phyloP scores from a whole-genome alignment of 2,329 filamentous ascomycete species.

The Phaeophleospora eucalypticola region DNA sequence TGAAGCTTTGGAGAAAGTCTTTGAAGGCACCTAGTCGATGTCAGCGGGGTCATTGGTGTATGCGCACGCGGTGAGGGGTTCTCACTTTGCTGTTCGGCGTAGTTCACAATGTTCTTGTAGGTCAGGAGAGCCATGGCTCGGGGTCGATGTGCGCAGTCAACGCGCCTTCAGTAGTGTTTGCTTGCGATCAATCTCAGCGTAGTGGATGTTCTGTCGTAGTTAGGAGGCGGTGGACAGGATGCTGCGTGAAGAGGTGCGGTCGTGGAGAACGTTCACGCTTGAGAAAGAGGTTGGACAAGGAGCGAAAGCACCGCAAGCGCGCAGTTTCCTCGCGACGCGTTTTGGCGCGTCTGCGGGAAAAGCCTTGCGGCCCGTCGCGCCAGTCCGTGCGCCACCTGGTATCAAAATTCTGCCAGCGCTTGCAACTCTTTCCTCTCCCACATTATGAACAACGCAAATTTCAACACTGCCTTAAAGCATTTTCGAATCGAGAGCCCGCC shows the following conservation, averaged over 20 bases:
- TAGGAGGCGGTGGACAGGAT: too few relatives aligned
- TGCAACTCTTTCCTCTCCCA: conserved; percentile 14
- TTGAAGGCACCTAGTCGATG: conserved; percentile 67
- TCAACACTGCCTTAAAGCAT: conserved; percentile 39
- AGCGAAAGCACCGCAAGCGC: too few relatives aligned
- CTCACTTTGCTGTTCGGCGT: conserved; percentile 78
- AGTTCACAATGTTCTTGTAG: conserved; percentile 75
- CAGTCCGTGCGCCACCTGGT: neutral
- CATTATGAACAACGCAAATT: conserved; percentile 37
- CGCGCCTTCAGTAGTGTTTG: neutral
- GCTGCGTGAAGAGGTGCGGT: neutral
- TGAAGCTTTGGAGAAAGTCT: conserved; percentile 83
- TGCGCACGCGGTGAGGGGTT: conserved; percentile 18
- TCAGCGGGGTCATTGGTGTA: conserved; percentile 28
- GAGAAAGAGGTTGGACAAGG: too few relatives aligned
- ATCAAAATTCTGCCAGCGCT: conserved; percentile 8
- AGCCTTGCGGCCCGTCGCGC: conserved; percentile 2
- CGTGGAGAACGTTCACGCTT: neutral
- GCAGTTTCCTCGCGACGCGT: too few relatives aligned
- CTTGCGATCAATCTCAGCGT: neutral
- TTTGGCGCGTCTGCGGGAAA: too few relatives aligned
- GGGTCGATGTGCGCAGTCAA: neutral
- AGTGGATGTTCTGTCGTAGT: too few relatives aligned
- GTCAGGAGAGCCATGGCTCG: conserved; percentile 77
- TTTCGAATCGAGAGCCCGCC: conserved; percentile 37